Conservation (phyloP, 805 yeast genomes). For the Torulaspora franciscae region DNA sequence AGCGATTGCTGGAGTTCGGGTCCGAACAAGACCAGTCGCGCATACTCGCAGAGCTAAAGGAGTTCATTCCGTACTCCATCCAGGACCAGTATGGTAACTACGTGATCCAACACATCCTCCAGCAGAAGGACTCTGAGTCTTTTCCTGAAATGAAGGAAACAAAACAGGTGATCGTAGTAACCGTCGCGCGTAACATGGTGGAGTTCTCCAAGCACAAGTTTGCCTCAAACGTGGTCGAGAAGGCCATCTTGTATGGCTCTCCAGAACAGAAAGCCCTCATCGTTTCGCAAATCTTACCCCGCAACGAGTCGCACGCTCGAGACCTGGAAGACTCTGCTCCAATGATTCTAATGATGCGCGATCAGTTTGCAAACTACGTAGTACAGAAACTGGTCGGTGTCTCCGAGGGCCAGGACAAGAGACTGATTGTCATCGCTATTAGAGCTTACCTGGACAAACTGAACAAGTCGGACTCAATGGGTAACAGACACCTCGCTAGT, state of each 20-base stretch:
- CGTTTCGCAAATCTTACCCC: constrained; percentile 60
- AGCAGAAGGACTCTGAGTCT: constrained; percentile 51
- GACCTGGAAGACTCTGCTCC: constrained; percentile 60
- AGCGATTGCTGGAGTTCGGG: constrained; percentile 81
- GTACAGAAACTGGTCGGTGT: constrained; percentile 90
- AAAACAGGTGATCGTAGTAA: constrained; percentile 48
- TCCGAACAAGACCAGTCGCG: constrained; percentile 55
- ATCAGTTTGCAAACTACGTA: constrained; percentile 96
- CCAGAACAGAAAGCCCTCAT: constrained; percentile 56
- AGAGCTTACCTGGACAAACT: constrained; percentile 68
- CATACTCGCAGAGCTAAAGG: constrained; percentile 67
- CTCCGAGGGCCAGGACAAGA: constrained; percentile 64
- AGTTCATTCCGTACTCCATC: constrained; percentile 66
- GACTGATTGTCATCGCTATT: constrained; percentile 64
- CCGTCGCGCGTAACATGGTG: constrained; percentile 68
- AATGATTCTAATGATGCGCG: constrained; percentile 90
- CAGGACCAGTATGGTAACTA: constrained; percentile 98
- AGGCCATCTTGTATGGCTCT: constrained; percentile 74
- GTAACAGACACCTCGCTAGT: constrained; percentile 36
- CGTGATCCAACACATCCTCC: constrained; percentile 92
- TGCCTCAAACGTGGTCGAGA: constrained; percentile 96
- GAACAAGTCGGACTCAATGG: constrained; percentile 31
- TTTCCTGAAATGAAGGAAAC: constrained; percentile 40
- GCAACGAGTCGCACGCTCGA: constrained; percentile 42
- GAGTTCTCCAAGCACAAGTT: constrained; percentile 91